Conservation (phyloP, 2,329 filamentous ascomycete genomes). For the Alternaria sp. region DNA sequence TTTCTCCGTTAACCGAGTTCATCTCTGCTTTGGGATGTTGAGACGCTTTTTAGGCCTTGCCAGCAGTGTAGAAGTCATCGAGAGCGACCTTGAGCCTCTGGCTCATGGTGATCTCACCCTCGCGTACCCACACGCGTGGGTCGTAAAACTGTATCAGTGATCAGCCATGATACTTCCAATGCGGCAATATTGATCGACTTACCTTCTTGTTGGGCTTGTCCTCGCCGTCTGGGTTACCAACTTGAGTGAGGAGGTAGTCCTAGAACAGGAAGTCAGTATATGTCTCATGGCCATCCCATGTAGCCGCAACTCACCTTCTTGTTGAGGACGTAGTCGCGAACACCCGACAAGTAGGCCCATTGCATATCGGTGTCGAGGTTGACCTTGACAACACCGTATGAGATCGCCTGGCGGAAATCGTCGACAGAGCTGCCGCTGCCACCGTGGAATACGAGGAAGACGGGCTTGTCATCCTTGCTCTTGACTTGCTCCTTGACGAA, state of each 20-base stretch:
- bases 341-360: constrained; percentile 84
- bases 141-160: too few relatives aligned
- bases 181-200: too few relatives aligned
- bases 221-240: constrained; percentile 89
- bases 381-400: constrained; percentile 97
- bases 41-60: constrained; percentile 69
- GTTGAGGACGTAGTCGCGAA: constrained; percentile 95
- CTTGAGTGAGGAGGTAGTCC: not conserved
- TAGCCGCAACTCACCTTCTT: constrained; percentile 62
- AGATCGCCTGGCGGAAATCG: constrained; percentile 71
- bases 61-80: constrained; percentile 88
- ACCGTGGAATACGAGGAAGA: constrained; percentile 99
- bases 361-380: constrained; percentile 99
- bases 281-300: not conserved
- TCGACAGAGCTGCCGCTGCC: constrained; percentile 90
- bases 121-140: constrained; percentile 84
- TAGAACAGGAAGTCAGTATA: not conserved
- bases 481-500: constrained; percentile 79
- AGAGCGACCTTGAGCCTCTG: constrained; percentile 80
- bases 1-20: constrained; percentile 8
- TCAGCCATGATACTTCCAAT: too few relatives aligned
- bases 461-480: constrained; percentile 63
- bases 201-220: constrained; percentile 99
- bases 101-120: constrained; percentile 96
- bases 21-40: not conserved